These are phyloP conservation scores for Lobosporangium transversale DNA, from an alignment of 192 early-diverging fungal species.

Conservation along the genomic window DNA sequence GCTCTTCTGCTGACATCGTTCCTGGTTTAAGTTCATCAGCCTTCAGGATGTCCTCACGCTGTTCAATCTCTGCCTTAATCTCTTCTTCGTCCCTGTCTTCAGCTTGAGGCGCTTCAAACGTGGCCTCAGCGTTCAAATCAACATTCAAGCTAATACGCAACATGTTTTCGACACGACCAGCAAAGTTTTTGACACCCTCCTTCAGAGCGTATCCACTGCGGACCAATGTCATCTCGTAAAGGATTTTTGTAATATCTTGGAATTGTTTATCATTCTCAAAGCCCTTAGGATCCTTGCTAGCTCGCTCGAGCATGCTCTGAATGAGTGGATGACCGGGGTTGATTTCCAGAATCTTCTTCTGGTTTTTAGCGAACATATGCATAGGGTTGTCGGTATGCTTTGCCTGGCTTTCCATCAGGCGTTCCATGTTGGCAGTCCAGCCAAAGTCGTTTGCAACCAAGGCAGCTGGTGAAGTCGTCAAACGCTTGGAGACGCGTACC, in stretches of 20 bases:
- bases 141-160: constrained; percentile 61
- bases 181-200: constrained; percentile 62
- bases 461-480: constrained; percentile 82
- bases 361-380: constrained; percentile 58
- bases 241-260: constrained; percentile 59
- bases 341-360: constrained; percentile 76
- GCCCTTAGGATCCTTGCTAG: constrained; percentile 50
- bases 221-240: constrained; percentile 73
- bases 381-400: constrained; percentile 62
- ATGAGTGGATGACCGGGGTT: constrained; percentile 76
- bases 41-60: constrained; percentile 41
- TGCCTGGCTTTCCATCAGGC: constrained; percentile 65
- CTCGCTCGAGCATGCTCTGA: constrained; percentile 59
- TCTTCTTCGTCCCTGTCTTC: constrained; percentile 46
- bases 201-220: constrained; percentile 69
- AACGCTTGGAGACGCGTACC: constrained; percentile 76
- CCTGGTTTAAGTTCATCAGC: constrained; percentile 40
- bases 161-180: constrained; percentile 64
- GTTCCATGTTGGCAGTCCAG: constrained; percentile 73
- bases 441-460: constrained; percentile 71
- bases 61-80: constrained; percentile 34
- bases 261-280: constrained; percentile 56
- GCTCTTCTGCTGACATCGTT: constrained; percentile 33
- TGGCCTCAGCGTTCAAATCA: constrained; percentile 55
- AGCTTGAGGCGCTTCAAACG: constrained; percentile 43